A percentile compares a stretch with the other conserved stretches of the same genome.
These are phyloP conservation scores for Cladophialophora psammophila DNA, from an alignment of 2,329 filamentous ascomycete genomes.

Conservation along the genomic window DNA sequence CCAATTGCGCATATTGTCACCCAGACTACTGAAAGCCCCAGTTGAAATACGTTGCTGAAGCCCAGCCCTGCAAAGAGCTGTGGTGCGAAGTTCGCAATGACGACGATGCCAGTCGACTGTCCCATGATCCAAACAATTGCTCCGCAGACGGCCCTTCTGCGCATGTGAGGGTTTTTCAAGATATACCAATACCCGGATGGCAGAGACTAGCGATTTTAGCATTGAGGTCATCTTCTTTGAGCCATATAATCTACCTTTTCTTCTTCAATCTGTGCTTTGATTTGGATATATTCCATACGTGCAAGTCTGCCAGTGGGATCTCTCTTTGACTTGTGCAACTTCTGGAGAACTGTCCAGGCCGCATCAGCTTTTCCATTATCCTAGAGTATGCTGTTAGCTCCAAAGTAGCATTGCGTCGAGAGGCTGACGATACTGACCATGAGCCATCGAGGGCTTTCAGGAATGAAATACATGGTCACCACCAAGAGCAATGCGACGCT, in stretches of 20 bases:
- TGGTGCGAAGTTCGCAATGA: conserved; percentile 50
- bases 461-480: conserved; percentile 71
- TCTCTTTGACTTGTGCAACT: conserved; percentile 16
- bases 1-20: conserved; percentile 41
- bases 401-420: neutral
- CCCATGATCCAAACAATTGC: conserved; percentile 21
- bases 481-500: conserved; percentile 62
- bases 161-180: conserved; percentile 11
- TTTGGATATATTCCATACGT: conserved; percentile 24
- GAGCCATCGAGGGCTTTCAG: conserved; percentile 71
- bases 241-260: conserved; percentile 23
- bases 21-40: conserved; percentile 28
- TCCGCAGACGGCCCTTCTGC: conserved; percentile 21
- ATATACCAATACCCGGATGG: conserved; percentile 23
- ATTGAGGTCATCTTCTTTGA: neutral
- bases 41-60: conserved; percentile 33
- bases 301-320: conserved; percentile 16
- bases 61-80: conserved; percentile 49
- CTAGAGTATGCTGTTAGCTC: conserved; percentile 8
- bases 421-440: conserved; percentile 30
- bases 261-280: conserved; percentile 27
- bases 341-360: conserved; percentile 19
- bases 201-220: conserved; percentile 16
- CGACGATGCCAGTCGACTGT: conserved; percentile 45
- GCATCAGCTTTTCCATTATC: conserved; percentile 20